phyloP scores from a whole-genome alignment of 768 basidiomycete species.

The Tremella mesenterica region DNA sequence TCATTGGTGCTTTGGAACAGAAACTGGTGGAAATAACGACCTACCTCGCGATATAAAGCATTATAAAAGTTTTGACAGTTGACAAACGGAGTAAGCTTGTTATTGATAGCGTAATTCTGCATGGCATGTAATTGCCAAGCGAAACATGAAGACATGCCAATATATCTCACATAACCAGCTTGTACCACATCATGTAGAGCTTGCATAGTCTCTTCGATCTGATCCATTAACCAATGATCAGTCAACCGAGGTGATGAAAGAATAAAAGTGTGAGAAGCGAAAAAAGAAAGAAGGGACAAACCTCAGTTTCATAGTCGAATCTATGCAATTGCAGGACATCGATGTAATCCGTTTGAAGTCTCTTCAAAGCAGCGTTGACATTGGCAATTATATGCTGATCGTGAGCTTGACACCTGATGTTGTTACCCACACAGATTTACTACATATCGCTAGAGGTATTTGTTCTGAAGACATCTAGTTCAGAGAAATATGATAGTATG shows the following conservation, averaged over 20 bases:
- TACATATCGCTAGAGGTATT: background rate
- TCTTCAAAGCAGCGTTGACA: slow-evolving; percentile 51
- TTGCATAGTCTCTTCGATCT: slow-evolving; percentile 54
- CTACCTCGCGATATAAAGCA: slow-evolving; percentile 57
- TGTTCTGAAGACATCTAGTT: too few species aligned
- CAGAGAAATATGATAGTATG: too few species aligned
- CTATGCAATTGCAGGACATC: slow-evolving; percentile 61
- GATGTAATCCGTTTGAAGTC: slow-evolving; percentile 67
- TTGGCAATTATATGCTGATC: slow-evolving; percentile 59
- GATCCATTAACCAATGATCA: too few species aligned
- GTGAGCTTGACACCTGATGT: too few species aligned
- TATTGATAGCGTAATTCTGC: slow-evolving; percentile 53
- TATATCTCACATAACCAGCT: slow-evolving; percentile 45
- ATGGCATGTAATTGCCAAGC: slow-evolving; percentile 44
- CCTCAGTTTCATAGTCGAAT: slow-evolving; percentile 54
- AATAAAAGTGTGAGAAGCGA: too few species aligned
- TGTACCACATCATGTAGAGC: slow-evolving; percentile 48
- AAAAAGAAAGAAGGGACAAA: too few species aligned
- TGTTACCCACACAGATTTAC: too few species aligned
- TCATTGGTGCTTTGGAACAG: too few species aligned
- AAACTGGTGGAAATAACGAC: too few species aligned
- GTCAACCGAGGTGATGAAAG: too few species aligned
- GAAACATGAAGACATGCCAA: slow-evolving; percentile 47
- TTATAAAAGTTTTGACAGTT: slow-evolving; percentile 64
- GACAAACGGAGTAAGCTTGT: slow-evolving; percentile 57